Percentiles rank a stretch among this genome's conserved stretches.
Evolutionary conservation across 2,329 filamentous ascomycete species (phyloP).

Genomic region (Chaetomiaceae sp.): DNA sequence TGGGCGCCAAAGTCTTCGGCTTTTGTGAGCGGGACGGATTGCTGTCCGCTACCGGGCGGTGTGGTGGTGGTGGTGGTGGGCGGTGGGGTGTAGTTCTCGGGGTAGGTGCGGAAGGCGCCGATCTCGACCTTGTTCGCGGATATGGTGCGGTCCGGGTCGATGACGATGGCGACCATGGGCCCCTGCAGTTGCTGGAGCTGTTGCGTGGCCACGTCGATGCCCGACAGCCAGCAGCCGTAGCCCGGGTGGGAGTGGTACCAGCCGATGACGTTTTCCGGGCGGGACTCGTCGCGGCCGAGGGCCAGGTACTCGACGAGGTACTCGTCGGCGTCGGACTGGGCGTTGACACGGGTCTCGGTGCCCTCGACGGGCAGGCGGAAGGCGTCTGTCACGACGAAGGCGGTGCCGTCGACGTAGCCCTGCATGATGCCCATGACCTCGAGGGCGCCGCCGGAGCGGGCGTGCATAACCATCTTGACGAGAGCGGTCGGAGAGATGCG

Average conservation of each 20-base stretch:
- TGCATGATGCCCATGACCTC: constrained; percentile 99
- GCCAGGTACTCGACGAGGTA: constrained; percentile 88
- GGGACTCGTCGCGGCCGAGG: constrained; percentile 67
- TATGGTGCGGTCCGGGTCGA: constrained; percentile 93
- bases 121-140: constrained; percentile 95
- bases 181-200: constrained; percentile 81
- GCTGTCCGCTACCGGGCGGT: constrained; percentile 38
- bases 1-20: constrained; percentile 95
- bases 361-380: constrained; percentile 93
- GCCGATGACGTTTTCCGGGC: constrained; percentile 87
- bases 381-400: constrained; percentile 89
- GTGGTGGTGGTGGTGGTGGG: neutral
- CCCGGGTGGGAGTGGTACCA: constrained; percentile 99
- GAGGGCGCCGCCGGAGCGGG: constrained; percentile 83
- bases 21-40: constrained; percentile 85
- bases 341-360: constrained; percentile 97
- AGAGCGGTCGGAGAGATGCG: constrained; percentile 91
- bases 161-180: constrained; percentile 91
- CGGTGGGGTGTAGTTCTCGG: constrained; percentile 62
- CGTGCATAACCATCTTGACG: constrained; percentile 99
- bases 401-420: constrained; percentile 79
- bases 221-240: constrained; percentile 96
- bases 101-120: constrained; percentile 90
- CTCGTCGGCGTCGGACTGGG: constrained; percentile 92
- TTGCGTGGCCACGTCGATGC: constrained; percentile 91